Conservation (phyloP, 1,284 basidiomycete genomes). For the Moesziomyces parantarcticus region DNA sequence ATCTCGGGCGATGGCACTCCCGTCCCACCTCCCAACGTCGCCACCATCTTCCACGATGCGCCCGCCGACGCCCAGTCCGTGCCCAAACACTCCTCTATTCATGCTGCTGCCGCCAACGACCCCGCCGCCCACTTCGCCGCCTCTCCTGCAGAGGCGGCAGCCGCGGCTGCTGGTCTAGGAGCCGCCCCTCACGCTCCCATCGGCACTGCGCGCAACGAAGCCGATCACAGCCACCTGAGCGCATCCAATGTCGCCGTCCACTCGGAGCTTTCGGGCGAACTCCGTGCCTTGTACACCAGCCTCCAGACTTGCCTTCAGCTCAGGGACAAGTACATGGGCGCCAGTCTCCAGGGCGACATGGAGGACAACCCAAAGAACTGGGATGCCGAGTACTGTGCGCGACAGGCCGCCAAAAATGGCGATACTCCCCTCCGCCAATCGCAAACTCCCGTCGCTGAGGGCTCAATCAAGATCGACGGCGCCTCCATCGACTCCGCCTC, state of each 20-base stretch:
- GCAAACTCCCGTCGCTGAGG: constrained; percentile 20
- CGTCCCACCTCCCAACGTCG: constrained; percentile 49
- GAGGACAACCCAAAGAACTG: constrained; percentile 68
- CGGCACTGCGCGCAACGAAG: constrained; percentile 3
- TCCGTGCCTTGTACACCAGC: constrained; percentile 55
- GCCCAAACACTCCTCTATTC: constrained; percentile 22
- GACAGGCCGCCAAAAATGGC: constrained; percentile 20
- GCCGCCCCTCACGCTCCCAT: constrained; percentile 32
- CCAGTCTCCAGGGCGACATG: constrained; percentile 58
- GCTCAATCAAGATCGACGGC: constrained; percentile 62
- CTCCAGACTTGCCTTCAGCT: constrained; percentile 63
- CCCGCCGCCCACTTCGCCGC: constrained; percentile 40
- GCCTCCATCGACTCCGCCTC: constrained; percentile 38
- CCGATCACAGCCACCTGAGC: constrained; percentile 19
- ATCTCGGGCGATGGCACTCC: constrained; percentile 44
- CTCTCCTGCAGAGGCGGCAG: constrained; percentile 56
- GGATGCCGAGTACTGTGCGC: constrained; percentile 65
- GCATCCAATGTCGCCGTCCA: constrained; percentile 43
- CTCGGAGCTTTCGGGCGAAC: constrained; percentile 58
- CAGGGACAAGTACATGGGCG: constrained; percentile 66
- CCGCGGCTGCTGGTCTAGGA: constrained; percentile 53
- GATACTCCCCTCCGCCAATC: constrained; percentile 3
- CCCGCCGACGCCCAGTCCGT: constrained; percentile 9
- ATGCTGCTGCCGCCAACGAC: constrained; percentile 13
- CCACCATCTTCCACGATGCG: constrained; percentile 34